phyloP scores from a whole-genome alignment of 768 basidiomycete species.

The Tylopilus intermedius region DNA sequence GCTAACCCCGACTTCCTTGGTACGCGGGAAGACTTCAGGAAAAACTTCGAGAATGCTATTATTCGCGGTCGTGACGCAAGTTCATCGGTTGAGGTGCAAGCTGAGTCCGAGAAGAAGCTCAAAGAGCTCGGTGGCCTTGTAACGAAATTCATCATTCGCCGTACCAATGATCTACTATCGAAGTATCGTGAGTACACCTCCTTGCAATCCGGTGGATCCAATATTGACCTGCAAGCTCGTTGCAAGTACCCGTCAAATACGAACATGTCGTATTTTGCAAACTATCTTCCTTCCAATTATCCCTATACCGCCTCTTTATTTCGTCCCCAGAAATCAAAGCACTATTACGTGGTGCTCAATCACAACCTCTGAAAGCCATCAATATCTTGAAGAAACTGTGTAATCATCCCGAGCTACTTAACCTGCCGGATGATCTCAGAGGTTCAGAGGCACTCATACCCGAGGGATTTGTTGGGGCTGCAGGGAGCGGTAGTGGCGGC shows the following conservation, averaged over 20 bases:
- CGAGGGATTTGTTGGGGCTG: slow-evolving; percentile 66
- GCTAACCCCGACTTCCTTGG: slow-evolving; percentile 90
- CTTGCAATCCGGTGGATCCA: background rate
- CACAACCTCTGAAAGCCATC: slow-evolving; percentile 94
- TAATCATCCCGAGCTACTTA: slow-evolving; percentile 89
- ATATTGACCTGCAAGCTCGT: slow-evolving; percentile 9
- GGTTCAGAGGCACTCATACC: slow-evolving; percentile 82
- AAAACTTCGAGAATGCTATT: slow-evolving; percentile 91
- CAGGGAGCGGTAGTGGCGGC: slow-evolving; percentile 5
- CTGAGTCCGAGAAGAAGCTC: slow-evolving; percentile 81
- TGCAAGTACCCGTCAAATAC: slow-evolving; percentile 93
- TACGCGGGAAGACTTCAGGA: slow-evolving; percentile 84
- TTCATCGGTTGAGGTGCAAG: slow-evolving; percentile 73
- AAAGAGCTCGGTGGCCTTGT: slow-evolving; percentile 86
- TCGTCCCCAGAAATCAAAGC: slow-evolving; percentile 90
- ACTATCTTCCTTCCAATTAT: slow-evolving; percentile 75
- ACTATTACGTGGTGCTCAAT: slow-evolving; percentile 77
- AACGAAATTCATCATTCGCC: slow-evolving; percentile 89
- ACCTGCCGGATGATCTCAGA: slow-evolving; percentile 76
- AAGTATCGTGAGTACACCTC: slow-evolving; percentile 72
- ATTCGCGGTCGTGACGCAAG: slow-evolving; percentile 87
- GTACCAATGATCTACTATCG: slow-evolving; percentile 90
- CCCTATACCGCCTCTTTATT: slow-evolving; percentile 86
- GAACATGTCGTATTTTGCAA: slow-evolving; percentile 96
- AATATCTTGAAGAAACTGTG: slow-evolving; percentile 92